These are phyloP conservation scores for Pyrus communis DNA, from an alignment of 306 rosid species.

Conservation along the genomic window DNA sequence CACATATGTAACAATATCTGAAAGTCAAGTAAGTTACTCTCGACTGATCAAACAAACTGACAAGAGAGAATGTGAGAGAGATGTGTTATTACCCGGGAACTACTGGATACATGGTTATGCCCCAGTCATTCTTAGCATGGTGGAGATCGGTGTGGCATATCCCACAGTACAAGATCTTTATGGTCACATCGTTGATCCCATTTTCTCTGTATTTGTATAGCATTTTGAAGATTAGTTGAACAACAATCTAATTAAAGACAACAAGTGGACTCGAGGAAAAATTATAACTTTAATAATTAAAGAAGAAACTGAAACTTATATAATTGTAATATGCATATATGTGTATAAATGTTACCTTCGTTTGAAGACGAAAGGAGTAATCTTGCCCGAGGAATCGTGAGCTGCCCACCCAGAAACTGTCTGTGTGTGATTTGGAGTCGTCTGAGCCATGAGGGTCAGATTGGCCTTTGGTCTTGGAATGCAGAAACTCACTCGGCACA, in stretches of 20 bases:
- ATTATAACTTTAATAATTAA: too few relatives aligned
- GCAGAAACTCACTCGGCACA: neutral
- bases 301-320: neutral
- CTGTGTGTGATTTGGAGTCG: slow-evolving; percentile 62
- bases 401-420: slow-evolving; percentile 86
- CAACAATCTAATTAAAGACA: neutral
- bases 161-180: slow-evolving; percentile 54
- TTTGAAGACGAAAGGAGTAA: slow-evolving; percentile 48
- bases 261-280: too few relatives aligned
- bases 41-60: too few relatives aligned
- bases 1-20: neutral
- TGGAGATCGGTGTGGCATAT: slow-evolving; percentile 80
- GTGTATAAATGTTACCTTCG: slow-evolving; percentile 11
- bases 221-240: neutral
- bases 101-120: slow-evolving; percentile 64
- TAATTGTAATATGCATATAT: neutral
- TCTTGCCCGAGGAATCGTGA: slow-evolving; percentile 60
- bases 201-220: slow-evolving; percentile 39
- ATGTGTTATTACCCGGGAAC: slow-evolving; percentile 51
- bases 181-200: slow-evolving; percentile 54
- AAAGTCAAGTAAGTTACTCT: too few relatives aligned
- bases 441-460: slow-evolving; percentile 35
- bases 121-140: slow-evolving; percentile 56
- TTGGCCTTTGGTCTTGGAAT: neutral
- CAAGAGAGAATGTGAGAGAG: neutral